Evolutionary conservation across 2,329 filamentous ascomycete genomes (phyloP).

Genomic region (Teratosphaeria destructans): DNA sequence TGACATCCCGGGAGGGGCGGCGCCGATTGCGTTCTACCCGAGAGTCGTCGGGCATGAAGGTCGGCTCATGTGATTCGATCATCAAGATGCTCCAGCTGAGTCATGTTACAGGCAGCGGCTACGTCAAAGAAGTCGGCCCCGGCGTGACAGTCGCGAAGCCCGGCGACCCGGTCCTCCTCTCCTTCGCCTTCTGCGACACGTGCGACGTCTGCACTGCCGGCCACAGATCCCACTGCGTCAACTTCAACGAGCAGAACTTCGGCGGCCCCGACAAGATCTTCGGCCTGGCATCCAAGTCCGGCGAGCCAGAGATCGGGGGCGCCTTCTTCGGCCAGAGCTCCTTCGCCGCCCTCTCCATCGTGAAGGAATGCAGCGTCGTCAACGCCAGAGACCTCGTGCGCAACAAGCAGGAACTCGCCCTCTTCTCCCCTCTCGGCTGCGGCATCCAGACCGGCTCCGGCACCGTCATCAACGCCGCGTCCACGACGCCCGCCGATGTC

Average conservation of each 20-base stretch:
- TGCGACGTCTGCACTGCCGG: conserved; percentile 41
- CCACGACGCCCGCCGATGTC: conserved; percentile 26
- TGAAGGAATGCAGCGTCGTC: conserved; percentile 30
- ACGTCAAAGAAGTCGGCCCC: conserved; percentile 36
- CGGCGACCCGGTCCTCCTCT: conserved; percentile 39
- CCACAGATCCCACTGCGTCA: conserved; percentile 38
- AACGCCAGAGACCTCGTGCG: conserved; percentile 32
- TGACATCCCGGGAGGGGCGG: conserved; percentile 24
- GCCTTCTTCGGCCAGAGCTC: conserved; percentile 42
- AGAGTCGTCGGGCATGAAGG: conserved; percentile 46
- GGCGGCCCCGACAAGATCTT: conserved; percentile 21
- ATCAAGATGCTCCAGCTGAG: background rate
- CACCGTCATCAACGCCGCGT: conserved; percentile 31
- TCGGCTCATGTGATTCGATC: conserved; percentile 6
- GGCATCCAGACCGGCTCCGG: conserved; percentile 38
- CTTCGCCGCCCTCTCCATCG: conserved; percentile 32
- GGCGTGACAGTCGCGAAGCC: conserved; percentile 31
- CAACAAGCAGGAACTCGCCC: conserved; percentile 30
- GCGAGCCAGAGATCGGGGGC: conserved; percentile 25
- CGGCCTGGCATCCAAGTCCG: conserved; percentile 9
- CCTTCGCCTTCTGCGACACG: conserved; percentile 36
- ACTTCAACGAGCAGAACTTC: conserved; percentile 41
- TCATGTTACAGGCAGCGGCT: conserved; percentile 30
- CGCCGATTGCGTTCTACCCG: conserved; percentile 34
- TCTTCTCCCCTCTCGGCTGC: conserved; percentile 37